These are phyloP conservation scores for Heterobasidion occidentale DNA, from an alignment of 1,284 basidiomycete genomes.

Conservation along the genomic window DNA sequence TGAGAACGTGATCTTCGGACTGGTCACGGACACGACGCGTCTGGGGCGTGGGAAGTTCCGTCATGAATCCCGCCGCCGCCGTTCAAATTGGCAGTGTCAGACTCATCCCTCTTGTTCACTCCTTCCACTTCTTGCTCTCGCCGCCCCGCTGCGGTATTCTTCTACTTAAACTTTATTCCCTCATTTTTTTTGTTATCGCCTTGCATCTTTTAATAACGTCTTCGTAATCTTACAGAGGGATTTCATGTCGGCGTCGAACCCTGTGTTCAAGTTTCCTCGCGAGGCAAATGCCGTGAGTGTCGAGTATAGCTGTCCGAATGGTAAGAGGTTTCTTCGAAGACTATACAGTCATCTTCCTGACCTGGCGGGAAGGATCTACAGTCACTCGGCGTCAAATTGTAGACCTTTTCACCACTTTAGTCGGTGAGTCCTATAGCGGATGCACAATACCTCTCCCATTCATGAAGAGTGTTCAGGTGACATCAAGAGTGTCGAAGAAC, in stretches of 20 bases:
- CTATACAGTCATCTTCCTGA: neutral
- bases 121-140: neutral
- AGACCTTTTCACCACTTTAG: conserved; percentile 47
- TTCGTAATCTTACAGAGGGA: conserved; percentile 9
- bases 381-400: conserved; percentile 42
- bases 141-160: no score
- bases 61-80: neutral
- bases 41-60: neutral
- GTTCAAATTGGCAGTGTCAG: neutral
- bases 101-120: neutral
- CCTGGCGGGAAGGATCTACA: conserved; percentile 12
- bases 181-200: neutral
- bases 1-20: neutral
- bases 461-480: conserved; percentile 2
- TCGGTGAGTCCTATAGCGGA: conserved; percentile 30
- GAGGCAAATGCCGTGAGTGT: conserved; percentile 33
- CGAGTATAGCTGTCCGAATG: conserved; percentile 32
- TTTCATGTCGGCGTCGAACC: conserved; percentile 15
- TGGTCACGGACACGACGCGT: neutral
- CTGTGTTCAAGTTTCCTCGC: conserved; percentile 26
- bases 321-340: conserved; percentile 16
- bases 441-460: neutral
- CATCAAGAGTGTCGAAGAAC: conserved; percentile 34
- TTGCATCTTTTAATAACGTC: conserved; percentile 13
- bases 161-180: neutral